Evolutionary conservation across 2,329 filamentous ascomycete genomes (phyloP).

Genomic region (Zymoseptoria pseudotritici): DNA sequence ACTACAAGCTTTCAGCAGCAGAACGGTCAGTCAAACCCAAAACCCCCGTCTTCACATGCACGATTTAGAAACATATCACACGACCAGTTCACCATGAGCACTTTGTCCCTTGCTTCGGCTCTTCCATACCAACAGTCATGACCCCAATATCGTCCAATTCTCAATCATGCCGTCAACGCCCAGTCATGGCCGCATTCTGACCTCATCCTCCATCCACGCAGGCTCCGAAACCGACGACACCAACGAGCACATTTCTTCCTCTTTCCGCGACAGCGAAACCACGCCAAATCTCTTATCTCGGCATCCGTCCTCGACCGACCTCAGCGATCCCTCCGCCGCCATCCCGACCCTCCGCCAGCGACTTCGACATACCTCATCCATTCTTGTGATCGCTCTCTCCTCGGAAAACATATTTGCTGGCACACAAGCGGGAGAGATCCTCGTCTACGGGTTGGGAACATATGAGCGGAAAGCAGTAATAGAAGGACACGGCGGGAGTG

Average conservation of each 20-base stretch:
- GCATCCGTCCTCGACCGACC: background rate
- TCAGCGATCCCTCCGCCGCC: slow-evolving; percentile 17
- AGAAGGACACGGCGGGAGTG: slow-evolving; percentile 84
- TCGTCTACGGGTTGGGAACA: slow-evolving; percentile 81
- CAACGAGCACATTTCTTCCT: background rate
- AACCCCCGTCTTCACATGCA: background rate
- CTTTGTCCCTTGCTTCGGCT: background rate
- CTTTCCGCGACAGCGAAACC: background rate
- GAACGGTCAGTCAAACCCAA: background rate
- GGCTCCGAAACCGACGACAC: background rate
- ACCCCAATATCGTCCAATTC: background rate
- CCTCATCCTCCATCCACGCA: background rate
- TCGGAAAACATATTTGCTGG: slow-evolving; percentile 80
- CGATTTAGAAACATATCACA: background rate
- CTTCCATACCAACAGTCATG: background rate
- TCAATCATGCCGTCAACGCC: background rate
- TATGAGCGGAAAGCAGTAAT: slow-evolving; percentile 74
- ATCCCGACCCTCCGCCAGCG: slow-evolving; percentile 64
- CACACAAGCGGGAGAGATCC: slow-evolving; percentile 86
- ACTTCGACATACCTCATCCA: slow-evolving; percentile 68
- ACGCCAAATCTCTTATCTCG: background rate
- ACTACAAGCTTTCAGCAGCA: background rate
- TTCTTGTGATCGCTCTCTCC: slow-evolving; percentile 75
- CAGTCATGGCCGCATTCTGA: background rate
- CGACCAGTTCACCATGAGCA: background rate